Evolutionary conservation across 2,329 filamentous ascomycete genomes (phyloP), one percentile per base, ranked within the genome.

Genomic region (Monilinia vaccinii-corymbosi): DNA sequence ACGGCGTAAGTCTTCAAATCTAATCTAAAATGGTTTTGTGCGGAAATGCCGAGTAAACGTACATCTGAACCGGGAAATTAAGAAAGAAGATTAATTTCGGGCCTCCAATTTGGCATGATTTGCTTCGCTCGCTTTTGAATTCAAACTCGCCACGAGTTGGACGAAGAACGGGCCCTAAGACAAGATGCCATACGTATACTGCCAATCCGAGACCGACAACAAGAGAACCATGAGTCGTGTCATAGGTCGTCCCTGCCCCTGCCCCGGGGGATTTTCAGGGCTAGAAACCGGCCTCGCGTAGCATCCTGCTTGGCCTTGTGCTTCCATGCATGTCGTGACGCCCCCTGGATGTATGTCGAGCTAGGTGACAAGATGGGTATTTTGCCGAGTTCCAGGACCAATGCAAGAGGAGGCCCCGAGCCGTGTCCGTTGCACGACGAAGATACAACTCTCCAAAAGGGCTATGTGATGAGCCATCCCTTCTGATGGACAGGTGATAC

Each of bases 321-420:
- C 49, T 45, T 59, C 32, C 16, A 51, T 59, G 56, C 56, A 59
- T 52, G 48, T 53, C 56, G 40, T 52, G 34, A 42, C 52, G 40
- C 48, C 56, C 56, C 56, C 48, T 59, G 56, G 44, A 40, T 32
- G 31, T 50, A 36, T 14, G 21, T 59, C 38, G 56, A 36, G 48
- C 40, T 46, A 34, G 56, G 28, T 38, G 34, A 36, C 18, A 31
- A 52, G 8, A 42, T 31, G 25, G 25, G 32, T 53, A 53, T 53
- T 53, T 59, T 31, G 40, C 48, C 48, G 40, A 34, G 23, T 31
- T 31, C 23, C 21, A 28, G 18, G 23, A 31, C 21, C 23, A 36
- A 38, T 40, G 40, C 2, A 21, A 18, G n/a, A 21, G 38, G n/a
- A 52, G 28, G 7, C 16, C 45, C n/a, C 44, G 23, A 21, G 56